A percentile compares a stretch with the other conserved stretches of the same genome.
These are phyloP conservation scores for Chalciporus sp. DNA, from an alignment of 1,284 basidiomycete species.

Conservation along the genomic window DNA sequence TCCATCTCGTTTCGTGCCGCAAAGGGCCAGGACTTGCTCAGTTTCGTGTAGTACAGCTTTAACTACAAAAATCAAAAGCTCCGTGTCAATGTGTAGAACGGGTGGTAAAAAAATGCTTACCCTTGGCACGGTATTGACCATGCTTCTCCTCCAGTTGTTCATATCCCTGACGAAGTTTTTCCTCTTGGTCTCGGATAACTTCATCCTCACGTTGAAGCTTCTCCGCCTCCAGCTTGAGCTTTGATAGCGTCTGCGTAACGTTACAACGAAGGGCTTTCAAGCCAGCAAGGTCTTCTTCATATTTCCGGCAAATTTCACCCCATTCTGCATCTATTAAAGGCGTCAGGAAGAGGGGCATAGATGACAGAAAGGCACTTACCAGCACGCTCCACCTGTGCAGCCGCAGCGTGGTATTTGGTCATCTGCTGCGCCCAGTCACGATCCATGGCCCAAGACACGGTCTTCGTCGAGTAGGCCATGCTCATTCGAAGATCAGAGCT, in stretches of 20 bases:
- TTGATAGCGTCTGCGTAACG: slow-evolving; percentile 54
- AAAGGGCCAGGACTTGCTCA: slow-evolving; percentile 48
- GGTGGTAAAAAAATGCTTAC: slow-evolving; percentile 38
- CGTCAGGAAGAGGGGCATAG: slow-evolving; percentile 3
- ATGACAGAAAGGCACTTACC: slow-evolving; percentile 41
- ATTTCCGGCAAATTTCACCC: slow-evolving; percentile 54
- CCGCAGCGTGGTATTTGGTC: slow-evolving; percentile 53
- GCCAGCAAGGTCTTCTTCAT: slow-evolving; percentile 59
- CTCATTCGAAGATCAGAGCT: slow-evolving; percentile 49
- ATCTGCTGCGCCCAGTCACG: slow-evolving; percentile 58
- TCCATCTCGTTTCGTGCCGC: slow-evolving; percentile 45
- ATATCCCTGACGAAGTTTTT: slow-evolving; percentile 51
- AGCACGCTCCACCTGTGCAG: slow-evolving; percentile 55
- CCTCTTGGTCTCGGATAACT: slow-evolving; percentile 55
- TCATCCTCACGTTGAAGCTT: slow-evolving; percentile 57
- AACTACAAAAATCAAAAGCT: slow-evolving; percentile 40
- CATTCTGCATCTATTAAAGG: slow-evolving; percentile 50
- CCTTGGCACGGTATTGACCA: slow-evolving; percentile 55
- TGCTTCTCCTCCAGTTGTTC: slow-evolving; percentile 60
- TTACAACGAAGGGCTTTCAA: slow-evolving; percentile 57
- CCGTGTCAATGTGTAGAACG: slow-evolving; percentile 9
- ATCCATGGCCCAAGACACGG: slow-evolving; percentile 74
- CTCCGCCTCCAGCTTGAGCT: slow-evolving; percentile 57
- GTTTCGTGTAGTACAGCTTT: slow-evolving; percentile 61
- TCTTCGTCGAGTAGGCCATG: slow-evolving; percentile 58